Evolutionary conservation across 139 green algal species (phyloP), one percentile per base, ranked within the genome.

Genomic region (Coelastrella sp.): DNA sequence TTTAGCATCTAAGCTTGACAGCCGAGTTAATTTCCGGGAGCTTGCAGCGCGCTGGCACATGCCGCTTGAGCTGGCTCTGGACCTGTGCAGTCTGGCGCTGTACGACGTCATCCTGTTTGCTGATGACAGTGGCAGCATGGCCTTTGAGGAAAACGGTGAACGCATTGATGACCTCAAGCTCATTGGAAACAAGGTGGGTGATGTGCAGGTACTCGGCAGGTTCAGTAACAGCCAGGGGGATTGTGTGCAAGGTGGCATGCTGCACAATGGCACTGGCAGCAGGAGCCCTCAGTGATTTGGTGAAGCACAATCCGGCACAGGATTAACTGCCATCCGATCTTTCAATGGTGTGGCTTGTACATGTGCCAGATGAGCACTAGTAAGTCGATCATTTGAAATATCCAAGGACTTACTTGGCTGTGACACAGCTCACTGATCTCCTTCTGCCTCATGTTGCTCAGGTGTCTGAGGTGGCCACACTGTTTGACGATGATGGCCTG

Each of bases 401-500:
- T n/a, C n/a, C n/a, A n/a, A n/a, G n/a, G n/a, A n/a, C n/a, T n/a
- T 49, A 49, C 35, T 49, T 49, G 35, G 35, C 35, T 49, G 35
- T 49, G 35, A 5, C 1, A 49, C 1, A 70, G 17, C 72, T 78
- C 24, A 9, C 17, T 6, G 7, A 58, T 72, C 5, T 56, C 78
- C 22, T 35, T 20, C 19, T 27, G 24, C 22, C 79, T 56, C 35
- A 49, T 65, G 65, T 4, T 65, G 5, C 20, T 8, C 84, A 88
- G 84, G 35, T 88, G 61, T n/a, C 85, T 35, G 85, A 91, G 87
- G 59, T 91, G 12, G 87, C 87, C 35, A 91, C 87, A 8, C 35
- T 91, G 25, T 91, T 91, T 87, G 87, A 91, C 79, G 87, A 91
- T 70, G 87, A 91, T 27, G 87, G 87, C 87, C 87, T 91, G 78